Conservation (phyloP, 495 filamentous ascomycete genomes). For the Oleoguttula mirabilis region DNA sequence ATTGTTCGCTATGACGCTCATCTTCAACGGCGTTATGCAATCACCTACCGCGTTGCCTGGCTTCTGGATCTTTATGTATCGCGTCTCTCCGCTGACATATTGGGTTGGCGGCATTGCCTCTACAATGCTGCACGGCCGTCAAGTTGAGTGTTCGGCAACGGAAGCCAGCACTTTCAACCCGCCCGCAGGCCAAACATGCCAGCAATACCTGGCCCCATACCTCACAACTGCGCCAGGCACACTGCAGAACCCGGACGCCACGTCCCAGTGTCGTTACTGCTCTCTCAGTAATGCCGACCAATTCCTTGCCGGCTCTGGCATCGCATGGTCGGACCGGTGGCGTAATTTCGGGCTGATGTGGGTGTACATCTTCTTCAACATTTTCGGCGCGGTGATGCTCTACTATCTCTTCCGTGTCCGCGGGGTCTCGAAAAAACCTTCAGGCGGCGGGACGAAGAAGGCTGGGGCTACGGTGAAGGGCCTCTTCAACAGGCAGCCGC, state of each 20-base stretch:
- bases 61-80: constrained; percentile 24
- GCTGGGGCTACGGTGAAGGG: no score
- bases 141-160: constrained; percentile 4
- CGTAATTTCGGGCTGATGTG: constrained; percentile 61
- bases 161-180: constrained; percentile 12
- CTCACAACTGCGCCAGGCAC: constrained; percentile 38
- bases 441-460: no score
- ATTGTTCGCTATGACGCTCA: constrained; percentile 33
- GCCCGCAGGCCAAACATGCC: constrained; percentile 17
- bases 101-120: constrained; percentile 11
- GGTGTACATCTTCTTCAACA: constrained; percentile 66
- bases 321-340: constrained; percentile 48
- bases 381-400: constrained; percentile 54
- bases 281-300: constrained; percentile 45
- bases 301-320: constrained; percentile 42
- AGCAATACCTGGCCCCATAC: constrained; percentile 44
- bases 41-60: constrained; percentile 37
- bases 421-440: no score
- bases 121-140: constrained; percentile 2
- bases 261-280: constrained; percentile 50
- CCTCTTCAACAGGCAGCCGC: no score
- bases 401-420: constrained; percentile 73
- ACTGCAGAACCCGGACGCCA: constrained; percentile 41
- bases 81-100: constrained; percentile 44
- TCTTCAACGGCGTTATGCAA: constrained; percentile 53